phyloP scores from a whole-genome alignment of 2,329 filamentous ascomycete species.

The Cladosporium sp. region DNA sequence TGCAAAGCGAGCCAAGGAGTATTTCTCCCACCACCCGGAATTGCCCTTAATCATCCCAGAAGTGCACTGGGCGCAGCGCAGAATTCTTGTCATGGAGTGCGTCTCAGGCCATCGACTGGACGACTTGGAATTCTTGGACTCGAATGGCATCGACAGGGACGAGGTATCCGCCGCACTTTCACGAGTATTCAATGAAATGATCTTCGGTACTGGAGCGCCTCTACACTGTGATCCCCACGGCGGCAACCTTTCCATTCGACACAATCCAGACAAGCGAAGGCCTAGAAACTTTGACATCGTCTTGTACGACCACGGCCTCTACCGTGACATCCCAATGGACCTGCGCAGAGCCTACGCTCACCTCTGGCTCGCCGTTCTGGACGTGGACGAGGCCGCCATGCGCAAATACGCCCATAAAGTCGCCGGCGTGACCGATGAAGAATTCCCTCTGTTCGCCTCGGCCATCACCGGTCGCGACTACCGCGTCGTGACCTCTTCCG shows the following conservation, averaged over 20 bases:
- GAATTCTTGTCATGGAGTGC: conserved; percentile 93
- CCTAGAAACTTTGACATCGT: conserved; percentile 86
- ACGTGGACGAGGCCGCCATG: conserved; percentile 82
- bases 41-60: conserved; percentile 84
- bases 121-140: conserved; percentile 81
- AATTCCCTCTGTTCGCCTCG: conserved; percentile 92
- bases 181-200: conserved; percentile 98
- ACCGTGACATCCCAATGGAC: conserved; percentile 79
- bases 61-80: conserved; percentile 81
- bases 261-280: conserved; percentile 58
- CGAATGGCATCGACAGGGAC: conserved; percentile 83
- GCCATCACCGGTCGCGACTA: conserved; percentile 95
- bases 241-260: conserved; percentile 88
- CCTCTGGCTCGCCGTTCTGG: conserved; percentile 93
- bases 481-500: conserved; percentile 59
- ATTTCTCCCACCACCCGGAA: conserved; percentile 71
- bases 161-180: conserved; percentile 90
- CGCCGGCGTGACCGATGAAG: conserved; percentile 79
- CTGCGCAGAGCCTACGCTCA: conserved; percentile 87
- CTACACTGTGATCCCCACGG: conserved; percentile 96
- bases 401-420: conserved; percentile 83
- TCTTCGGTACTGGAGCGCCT: conserved; percentile 83
- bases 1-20: conserved; percentile 70
- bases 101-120: conserved; percentile 83
- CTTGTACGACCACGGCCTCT: conserved; percentile 94